Conservation (phyloP, 2,329 filamentous ascomycete species). For the Colletotrichum agaves region DNA sequence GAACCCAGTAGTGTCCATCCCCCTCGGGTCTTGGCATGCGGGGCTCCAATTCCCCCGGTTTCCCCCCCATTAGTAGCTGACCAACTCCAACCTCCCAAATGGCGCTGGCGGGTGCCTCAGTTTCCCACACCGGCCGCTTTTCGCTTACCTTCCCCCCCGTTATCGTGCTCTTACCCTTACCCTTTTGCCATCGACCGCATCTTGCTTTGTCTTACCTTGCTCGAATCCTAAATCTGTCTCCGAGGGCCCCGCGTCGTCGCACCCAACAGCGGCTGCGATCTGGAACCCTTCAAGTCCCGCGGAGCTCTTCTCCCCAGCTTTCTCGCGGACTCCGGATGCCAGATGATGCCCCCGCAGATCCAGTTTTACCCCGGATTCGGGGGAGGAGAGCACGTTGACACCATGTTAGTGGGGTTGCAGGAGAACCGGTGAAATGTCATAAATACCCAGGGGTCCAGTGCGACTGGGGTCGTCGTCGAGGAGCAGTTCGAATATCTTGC, state of each 20-base stretch:
- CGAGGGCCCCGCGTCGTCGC: slow-evolving; percentile 21
- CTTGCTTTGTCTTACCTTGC: background rate
- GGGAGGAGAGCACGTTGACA: background rate
- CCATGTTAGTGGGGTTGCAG: slow-evolving; percentile 4
- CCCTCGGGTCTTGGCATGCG: slow-evolving; percentile 38
- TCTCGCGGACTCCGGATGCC: slow-evolving; percentile 11
- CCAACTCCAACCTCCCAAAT: slow-evolving; percentile 23
- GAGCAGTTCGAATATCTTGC: background rate
- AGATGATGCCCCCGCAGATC: slow-evolving; percentile 30
- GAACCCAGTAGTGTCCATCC: slow-evolving; percentile 32
- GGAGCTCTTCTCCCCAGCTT: slow-evolving; percentile 12
- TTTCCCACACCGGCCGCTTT: background rate
- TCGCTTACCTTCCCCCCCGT: background rate
- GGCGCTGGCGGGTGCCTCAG: background rate
- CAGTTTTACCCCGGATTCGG: slow-evolving; percentile 28
- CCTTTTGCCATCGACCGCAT: slow-evolving; percentile 16
- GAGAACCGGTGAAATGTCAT: background rate
- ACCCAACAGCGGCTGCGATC: background rate
- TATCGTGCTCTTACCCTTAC: slow-evolving; percentile 8
- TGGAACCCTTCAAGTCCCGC: background rate
- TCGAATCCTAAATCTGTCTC: slow-evolving; percentile 22
- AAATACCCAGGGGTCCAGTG: slow-evolving; percentile 30
- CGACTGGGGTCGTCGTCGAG: background rate
- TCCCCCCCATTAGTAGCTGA: slow-evolving; percentile 23
- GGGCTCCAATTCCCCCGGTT: slow-evolving; percentile 29